Evolutionary conservation across 495 filamentous ascomycete genomes (phyloP).

Genomic region (Penicillium taxi): DNA sequence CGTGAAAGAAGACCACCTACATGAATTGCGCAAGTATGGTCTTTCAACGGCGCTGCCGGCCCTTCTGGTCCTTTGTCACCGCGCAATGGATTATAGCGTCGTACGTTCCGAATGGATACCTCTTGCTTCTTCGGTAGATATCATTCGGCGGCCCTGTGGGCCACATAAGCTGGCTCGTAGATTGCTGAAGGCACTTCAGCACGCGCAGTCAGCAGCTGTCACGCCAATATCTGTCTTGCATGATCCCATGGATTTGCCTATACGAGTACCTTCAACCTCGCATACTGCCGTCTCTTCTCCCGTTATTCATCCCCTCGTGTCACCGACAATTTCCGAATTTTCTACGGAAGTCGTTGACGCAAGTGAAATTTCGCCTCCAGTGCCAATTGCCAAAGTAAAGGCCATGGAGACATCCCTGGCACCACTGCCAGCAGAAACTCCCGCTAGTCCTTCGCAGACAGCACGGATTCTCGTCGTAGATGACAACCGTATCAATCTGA

Average conservation of each 20-base stretch:
- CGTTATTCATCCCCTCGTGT: not conserved
- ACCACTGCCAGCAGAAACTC: slow-evolving; percentile 5
- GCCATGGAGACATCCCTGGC: slow-evolving; percentile 10
- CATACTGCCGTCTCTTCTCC: not conserved
- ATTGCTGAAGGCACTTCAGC: slow-evolving; percentile 30
- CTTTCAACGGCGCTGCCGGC: slow-evolving; percentile 19
- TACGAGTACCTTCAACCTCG: slow-evolving; percentile 6
- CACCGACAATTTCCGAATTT: too few species aligned
- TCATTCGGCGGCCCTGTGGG: slow-evolving; percentile 49
- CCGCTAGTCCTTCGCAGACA: not conserved
- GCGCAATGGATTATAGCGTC: slow-evolving; percentile 24
- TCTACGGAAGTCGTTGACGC: too few species aligned
- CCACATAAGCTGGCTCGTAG: slow-evolving; percentile 58
- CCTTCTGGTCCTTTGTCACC: slow-evolving; percentile 32
- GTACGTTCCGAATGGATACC: slow-evolving; percentile 25
- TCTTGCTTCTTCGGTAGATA: slow-evolving; percentile 30
- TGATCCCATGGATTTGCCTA: slow-evolving; percentile 12
- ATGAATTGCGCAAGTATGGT: slow-evolving; percentile 9
- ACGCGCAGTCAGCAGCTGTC: slow-evolving; percentile 10
- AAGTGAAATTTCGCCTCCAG: too few species aligned
- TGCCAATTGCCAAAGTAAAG: slow-evolving; percentile 4
- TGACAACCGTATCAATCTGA: slow-evolving; percentile 69
- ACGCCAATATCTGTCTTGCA: slow-evolving; percentile 8
- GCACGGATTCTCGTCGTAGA: slow-evolving; percentile 57
- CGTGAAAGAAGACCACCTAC: slow-evolving; percentile 31